These are phyloP conservation scores for Plasmodium gallinaceum DNA, from an alignment of 169 alveolate species.

Conservation along the genomic window DNA sequence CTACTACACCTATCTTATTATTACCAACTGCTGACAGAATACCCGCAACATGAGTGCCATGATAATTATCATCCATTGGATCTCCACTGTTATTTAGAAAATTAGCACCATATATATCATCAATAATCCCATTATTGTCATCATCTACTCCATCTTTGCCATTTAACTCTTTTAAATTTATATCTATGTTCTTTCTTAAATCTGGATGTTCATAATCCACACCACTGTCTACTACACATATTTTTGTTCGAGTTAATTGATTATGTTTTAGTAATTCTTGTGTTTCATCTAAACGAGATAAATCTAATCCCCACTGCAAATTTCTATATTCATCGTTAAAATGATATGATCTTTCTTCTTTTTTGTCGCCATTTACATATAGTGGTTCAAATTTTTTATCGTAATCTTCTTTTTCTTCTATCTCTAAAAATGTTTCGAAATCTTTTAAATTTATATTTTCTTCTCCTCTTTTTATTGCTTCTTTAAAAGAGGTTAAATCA, in stretches of 20 bases:
- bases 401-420: not conserved
- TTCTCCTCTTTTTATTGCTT: conserved; percentile 56
- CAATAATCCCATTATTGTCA: conserved; percentile 86
- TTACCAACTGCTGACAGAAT: conserved; percentile 73
- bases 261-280: conserved; percentile 8
- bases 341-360: not conserved
- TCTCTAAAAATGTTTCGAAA: conserved; percentile 19
- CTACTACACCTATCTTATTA: conserved; percentile 48
- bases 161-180: conserved; percentile 83
- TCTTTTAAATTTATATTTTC: conserved; percentile 2
- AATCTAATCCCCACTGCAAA: conserved; percentile 72
- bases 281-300: conserved; percentile 62
- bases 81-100: conserved; percentile 81
- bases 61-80: conserved; percentile 88
- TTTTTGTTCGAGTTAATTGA: conserved; percentile 18
- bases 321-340: conserved; percentile 69
- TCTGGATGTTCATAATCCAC: conserved; percentile 89
- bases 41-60: conserved; percentile 90
- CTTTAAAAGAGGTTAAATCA: conserved; percentile 27
- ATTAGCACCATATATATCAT: conserved; percentile 87
- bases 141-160: conserved; percentile 85
- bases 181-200: conserved; percentile 84
- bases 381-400: not conserved
- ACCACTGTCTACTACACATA: conserved; percentile 91
- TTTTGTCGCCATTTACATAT: not conserved